Base-by-base conservation (phyloP, 306 rosid species). In the Gillenia trifoliata region DNA sequence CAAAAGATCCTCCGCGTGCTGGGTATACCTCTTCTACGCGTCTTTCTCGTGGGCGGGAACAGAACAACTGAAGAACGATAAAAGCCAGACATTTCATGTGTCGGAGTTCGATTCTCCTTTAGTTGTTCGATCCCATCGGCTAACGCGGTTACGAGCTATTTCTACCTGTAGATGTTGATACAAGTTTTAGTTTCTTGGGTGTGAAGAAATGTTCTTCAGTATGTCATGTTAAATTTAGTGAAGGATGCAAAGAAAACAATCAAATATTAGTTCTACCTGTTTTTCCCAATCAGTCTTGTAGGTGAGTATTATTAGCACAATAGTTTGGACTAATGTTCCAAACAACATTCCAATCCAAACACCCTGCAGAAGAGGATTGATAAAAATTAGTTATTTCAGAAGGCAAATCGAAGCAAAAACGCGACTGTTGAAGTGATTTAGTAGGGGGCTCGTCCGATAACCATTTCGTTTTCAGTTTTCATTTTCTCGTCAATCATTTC, bases 341-440 rank as follows among this genome's bases (percentile, higher is more conserved):
- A 86, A 82, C 71, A 88, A 36, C 92, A 88, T 88, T 70, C 92
- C 92, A 55, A 84, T 71, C 90, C 92, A 88, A 71, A 88, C 73
- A 23, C 92, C 92, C 92, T 88, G 57, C 77, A 81, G 50, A 74
- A 65, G 17, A 52, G 66, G 20, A 26, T 13, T 60, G n/a, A 60
- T 30, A 8, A 19, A 19, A 12, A 2, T 55, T 0, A 26, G 64
- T 26, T 59, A 26, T 1, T 26, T 5, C 30, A 5, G 11, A 2
- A 15, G 26, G 64, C 7, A 59, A 16, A 28, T 29, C 22, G 0
- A 61, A 30, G 20, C 15, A 20, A 45, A 15, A 45, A 15, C 52
- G 0, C 7, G 8, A 45, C 8, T 45, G 4, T 0, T 45, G 3
- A 45, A 45, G 52, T 15, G 6, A 45, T 15, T 15, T 45, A 5